Base-by-base conservation (phyloP, 257 asterid genomes). In the Solanum etuberosum region DNA sequence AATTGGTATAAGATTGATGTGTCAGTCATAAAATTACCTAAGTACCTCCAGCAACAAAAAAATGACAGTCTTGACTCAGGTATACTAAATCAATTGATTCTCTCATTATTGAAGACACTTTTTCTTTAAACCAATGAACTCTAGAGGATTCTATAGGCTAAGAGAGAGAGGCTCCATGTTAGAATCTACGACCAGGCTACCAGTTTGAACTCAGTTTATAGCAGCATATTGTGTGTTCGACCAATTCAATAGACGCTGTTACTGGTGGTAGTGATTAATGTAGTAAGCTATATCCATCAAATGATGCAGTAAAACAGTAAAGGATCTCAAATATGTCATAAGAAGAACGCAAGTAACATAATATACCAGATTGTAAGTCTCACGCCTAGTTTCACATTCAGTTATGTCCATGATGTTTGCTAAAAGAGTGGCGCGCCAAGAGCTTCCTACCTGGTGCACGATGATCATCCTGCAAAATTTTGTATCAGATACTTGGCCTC, bases 381-480 rank as follows among this genome's bases (percentile, higher is more conserved):
- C 37, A 40, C 59, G 86, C 61, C 27, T 34, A 31, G 72, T 34
- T 40, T 86, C 89, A 65, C 48, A 21, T 80, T 93, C 93, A 94
- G 91, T 89, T 94, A 88, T 90, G 93, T 77, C 97, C 96, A 73
- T 92, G 93, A 89, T 90, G 92, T 90, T 92, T 94, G 95, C 92
- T 94, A 88, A 94, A 93, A 86, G 99, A 95, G 90, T 93, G 92
- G 29, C 90, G 92, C 12, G 97, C 91, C 96, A 97, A 88, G 90
- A 93, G 98, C 91, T 95, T 96, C 81, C 87, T 91, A 77, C 93
- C 89, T 83, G 94, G 93, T 88, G 94, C 86, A 42, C 89, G 92
- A 88, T 94, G 98, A 85, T 95, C 98, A 90, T 94, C 98, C 99
- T 97, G 98, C 91, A 88, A 90, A 89, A 83, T 48, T 86, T 76